phyloP scores from a whole-genome alignment of 1,284 basidiomycete species.

The Moniliella sp. region DNA sequence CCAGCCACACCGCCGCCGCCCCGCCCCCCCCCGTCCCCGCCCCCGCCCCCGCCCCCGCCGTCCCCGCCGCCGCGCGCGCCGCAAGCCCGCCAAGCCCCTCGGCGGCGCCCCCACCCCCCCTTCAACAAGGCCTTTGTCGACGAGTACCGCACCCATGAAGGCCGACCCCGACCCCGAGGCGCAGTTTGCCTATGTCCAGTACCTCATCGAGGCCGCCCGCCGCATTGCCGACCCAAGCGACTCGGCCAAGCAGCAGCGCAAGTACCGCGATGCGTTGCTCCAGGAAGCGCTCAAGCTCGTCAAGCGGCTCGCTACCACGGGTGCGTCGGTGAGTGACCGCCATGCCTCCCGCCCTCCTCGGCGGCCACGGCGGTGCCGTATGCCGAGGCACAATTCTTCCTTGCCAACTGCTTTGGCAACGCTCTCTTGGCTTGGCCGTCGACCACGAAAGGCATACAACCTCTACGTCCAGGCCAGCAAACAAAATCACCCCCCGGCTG shows the following conservation, averaged over 20 bases:
- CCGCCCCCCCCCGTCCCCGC: too few species aligned
- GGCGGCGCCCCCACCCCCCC: conserved; percentile 22
- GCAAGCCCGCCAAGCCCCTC: too few species aligned
- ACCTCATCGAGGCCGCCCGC: conserved; percentile 95
- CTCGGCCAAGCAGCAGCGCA: conserved; percentile 35
- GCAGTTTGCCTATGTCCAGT: conserved; percentile 91
- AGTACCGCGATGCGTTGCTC: conserved; percentile 71
- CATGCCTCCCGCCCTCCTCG: conserved; percentile 42
- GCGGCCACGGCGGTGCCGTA: conserved; percentile 48
- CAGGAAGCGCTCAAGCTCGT: conserved; percentile 75
- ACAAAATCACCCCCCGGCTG: conserved; percentile 76
- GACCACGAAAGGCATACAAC: conserved; percentile 88
- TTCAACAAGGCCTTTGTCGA: conserved; percentile 85
- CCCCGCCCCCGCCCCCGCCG: too few species aligned
- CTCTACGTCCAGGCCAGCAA: conserved; percentile 83
- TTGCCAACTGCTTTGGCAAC: conserved; percentile 89
- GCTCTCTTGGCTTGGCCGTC: conserved; percentile 72
- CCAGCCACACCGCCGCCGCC: too few species aligned
- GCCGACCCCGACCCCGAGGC: conserved; percentile 91
- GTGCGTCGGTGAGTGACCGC: conserved; percentile 36
- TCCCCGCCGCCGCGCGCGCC: too few species aligned
- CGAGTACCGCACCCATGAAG: conserved; percentile 83
- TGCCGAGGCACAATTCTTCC: conserved; percentile 89
- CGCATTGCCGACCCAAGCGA: conserved; percentile 38
- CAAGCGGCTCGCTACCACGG: conserved; percentile 70